Evolutionary conservation across 768 basidiomycete genomes (phyloP).

Genomic region (Macrolepiota dolichaula): DNA sequence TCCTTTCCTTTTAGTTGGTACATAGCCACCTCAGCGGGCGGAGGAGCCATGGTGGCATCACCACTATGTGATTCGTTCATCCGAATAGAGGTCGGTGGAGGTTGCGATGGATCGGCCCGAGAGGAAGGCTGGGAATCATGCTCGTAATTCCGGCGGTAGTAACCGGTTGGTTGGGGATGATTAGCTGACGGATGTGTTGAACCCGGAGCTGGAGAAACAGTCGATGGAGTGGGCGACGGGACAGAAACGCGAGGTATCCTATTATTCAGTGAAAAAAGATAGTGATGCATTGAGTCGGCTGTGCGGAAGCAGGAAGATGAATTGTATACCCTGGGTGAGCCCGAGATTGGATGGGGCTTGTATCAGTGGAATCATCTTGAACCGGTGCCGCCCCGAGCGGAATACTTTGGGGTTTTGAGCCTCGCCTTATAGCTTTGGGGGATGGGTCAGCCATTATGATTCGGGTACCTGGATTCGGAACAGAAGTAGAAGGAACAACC

Average conservation of each 20-base stretch:
- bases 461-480: not conserved
- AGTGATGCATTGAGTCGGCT: not conserved
- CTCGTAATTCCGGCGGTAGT: conserved; percentile 19
- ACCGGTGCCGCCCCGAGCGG: not conserved
- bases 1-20: conserved; percentile 7
- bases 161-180: conserved; percentile 1
- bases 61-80: not conserved
- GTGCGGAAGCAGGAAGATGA: not conserved
- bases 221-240: not conserved
- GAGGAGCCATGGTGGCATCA: conserved; percentile 8
- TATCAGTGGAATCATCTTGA: not conserved
- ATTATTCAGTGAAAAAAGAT: not conserved
- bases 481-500: not conserved
- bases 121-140: conserved; percentile 1
- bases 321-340: not conserved
- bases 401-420: not conserved
- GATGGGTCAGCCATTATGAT: conserved; percentile 1
- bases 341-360: not conserved
- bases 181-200: not conserved
- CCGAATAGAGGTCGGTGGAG: not conserved
- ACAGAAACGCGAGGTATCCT: not conserved
- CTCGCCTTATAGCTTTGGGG: not conserved
- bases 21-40: not conserved
- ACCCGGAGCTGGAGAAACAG: not conserved
- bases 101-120: not conserved